These are phyloP conservation scores for Ceratobasidium sp. DNA, from an alignment of 1,284 basidiomycete species.

Conservation along the genomic window DNA sequence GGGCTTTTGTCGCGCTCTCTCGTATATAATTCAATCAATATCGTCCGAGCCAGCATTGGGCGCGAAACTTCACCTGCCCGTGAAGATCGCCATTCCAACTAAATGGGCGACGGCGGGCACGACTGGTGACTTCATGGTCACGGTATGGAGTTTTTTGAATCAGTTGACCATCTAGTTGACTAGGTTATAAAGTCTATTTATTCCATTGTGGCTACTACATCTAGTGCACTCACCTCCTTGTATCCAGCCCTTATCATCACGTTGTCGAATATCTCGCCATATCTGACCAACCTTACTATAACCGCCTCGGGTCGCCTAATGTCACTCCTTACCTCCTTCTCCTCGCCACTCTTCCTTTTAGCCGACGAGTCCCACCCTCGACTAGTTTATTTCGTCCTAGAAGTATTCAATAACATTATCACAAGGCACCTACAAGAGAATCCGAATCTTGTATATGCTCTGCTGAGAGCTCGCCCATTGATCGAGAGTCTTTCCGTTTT, in stretches of 20 bases:
- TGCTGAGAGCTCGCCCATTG: conserved; percentile 83
- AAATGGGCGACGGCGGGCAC: conserved; percentile 84
- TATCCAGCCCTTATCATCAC: conserved; percentile 93
- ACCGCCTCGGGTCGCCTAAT: conserved; percentile 85
- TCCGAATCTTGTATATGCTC: conserved; percentile 88
- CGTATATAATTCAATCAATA: conserved; percentile 92
- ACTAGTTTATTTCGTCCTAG: conserved; percentile 92
- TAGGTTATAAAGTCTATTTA: conserved; percentile 78
- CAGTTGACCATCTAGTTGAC: conserved; percentile 25
- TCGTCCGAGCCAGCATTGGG: conserved; percentile 88
- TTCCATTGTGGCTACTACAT: conserved; percentile 88
- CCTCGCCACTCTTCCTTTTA: conserved; percentile 88
- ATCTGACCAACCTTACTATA: conserved; percentile 85
- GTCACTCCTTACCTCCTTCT: conserved; percentile 91
- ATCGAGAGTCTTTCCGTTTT: conserved; percentile 93
- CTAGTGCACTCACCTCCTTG: conserved; percentile 82
- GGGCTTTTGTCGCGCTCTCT: conserved; percentile 88
- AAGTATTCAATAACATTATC: conserved; percentile 90
- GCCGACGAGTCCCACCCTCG: conserved; percentile 95
- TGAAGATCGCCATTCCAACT: conserved; percentile 73
- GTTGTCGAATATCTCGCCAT: conserved; percentile 88
- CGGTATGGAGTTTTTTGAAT: conserved; percentile 66
- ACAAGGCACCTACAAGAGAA: conserved; percentile 80
- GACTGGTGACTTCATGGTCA: conserved; percentile 88
- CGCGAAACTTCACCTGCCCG: conserved; percentile 67